Evolutionary conservation across 768 basidiomycete species (phyloP).

Genomic region (Lentinus tigrinus): DNA sequence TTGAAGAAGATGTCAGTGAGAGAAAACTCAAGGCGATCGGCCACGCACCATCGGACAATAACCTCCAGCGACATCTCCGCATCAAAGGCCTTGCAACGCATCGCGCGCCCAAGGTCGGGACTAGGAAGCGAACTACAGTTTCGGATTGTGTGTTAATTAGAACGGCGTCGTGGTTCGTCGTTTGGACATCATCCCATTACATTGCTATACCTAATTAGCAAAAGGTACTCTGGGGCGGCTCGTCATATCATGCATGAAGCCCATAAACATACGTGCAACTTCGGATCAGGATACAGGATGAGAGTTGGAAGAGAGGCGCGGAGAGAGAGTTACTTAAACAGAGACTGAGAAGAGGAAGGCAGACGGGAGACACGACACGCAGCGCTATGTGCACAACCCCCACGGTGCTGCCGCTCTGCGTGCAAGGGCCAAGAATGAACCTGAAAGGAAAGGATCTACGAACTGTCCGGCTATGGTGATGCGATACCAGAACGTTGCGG

Average conservation of each 20-base stretch:
- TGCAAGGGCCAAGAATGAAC: slow-evolving; percentile 19
- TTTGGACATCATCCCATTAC: slow-evolving; percentile 23
- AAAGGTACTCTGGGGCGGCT: slow-evolving; percentile 22
- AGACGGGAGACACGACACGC: not conserved
- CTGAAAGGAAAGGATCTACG: slow-evolving; percentile 3
- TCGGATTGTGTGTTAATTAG: not conserved
- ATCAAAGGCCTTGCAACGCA: too few species aligned
- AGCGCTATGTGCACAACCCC: slow-evolving; percentile 1
- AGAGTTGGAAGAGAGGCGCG: not conserved
- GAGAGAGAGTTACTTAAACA: slow-evolving; percentile 10
- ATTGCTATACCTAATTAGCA: slow-evolving; percentile 26
- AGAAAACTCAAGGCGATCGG: too few species aligned
- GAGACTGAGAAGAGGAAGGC: slow-evolving; percentile 1
- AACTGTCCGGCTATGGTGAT: slow-evolving; percentile 8
- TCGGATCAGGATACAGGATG: slow-evolving; percentile 19
- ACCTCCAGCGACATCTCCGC: too few species aligned
- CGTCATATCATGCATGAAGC: slow-evolving; percentile 28
- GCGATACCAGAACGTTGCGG: not conserved
- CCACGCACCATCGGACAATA: too few species aligned
- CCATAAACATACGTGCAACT: slow-evolving; percentile 30
- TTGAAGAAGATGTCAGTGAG: too few species aligned
- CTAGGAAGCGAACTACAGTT: not conserved
- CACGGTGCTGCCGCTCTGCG: slow-evolving; percentile 4
- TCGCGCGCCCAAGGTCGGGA: not conserved
- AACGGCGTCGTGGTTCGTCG: not conserved